Evolutionary conservation across 2,329 filamentous ascomycete species (phyloP), one percentile per base, ranked within the genome.

Genomic region (Colletotrichum truncatum): DNA sequence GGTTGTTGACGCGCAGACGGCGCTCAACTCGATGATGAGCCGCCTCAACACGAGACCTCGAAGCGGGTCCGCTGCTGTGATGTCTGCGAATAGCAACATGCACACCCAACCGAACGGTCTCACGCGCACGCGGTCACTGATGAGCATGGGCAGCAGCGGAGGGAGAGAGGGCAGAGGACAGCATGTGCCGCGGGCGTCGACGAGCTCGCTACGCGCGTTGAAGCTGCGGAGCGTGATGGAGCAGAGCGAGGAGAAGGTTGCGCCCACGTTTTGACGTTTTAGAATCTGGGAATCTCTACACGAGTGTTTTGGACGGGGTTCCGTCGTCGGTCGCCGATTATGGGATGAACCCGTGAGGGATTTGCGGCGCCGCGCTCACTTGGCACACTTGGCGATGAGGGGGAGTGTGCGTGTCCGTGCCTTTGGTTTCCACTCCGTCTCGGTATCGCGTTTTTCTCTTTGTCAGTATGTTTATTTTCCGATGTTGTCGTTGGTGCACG

Each of bases 11-110:
- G 25, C 6, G 32, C 64, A 66, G 21, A 64, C 71, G 1, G 75
- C 75, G 1, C 70, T 79, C 56, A 70, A 64, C 16, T 70, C 73
- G 7, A 76, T 76, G 71, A 74, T 77, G 73, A 68, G 71, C 56
- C 76, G 74, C 34, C 68, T 79, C 10, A 75, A 79, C 60, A 72
- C 73, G 4, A 71, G 75, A 6, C 71, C 73, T 7, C 68, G 72
- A 53, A 68, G 66, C 11, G 63, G 61, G 7, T 71, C 67, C n/a
- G 56, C 70, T 62, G 26, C 57, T n/a, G 34, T 46, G 62, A 10
- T 59, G 66, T 9, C 64, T 1, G 26, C 34, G 16, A 48, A 49
- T 12, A 26, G 30, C 14, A 69, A 25, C 41, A 23, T 30, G 49
- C 48, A 38, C 41, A 53, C 68, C 68, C 12, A 62, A 41, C 43